Conservation (phyloP, 2,329 filamentous ascomycete genomes). For the Aspergillus quadricinctus region DNA sequence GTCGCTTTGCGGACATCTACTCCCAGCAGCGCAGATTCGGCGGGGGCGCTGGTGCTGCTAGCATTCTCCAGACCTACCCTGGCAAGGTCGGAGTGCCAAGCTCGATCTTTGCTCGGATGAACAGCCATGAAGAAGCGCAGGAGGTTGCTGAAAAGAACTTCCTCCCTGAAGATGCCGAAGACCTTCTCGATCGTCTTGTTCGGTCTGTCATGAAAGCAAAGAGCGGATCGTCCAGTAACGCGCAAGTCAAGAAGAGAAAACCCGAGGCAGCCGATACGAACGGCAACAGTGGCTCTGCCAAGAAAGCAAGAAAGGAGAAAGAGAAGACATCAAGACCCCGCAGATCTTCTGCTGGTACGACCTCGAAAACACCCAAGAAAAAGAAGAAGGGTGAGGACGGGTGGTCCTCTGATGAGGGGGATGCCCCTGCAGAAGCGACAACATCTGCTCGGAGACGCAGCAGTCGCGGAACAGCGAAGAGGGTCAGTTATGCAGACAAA, state of each 20-base stretch:
- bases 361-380: slow-evolving; percentile 31
- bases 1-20: slow-evolving; percentile 79
- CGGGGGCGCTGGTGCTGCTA: slow-evolving; percentile 34
- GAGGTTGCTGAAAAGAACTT: slow-evolving; percentile 83
- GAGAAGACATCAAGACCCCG: slow-evolving; percentile 26
- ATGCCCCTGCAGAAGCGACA: slow-evolving; percentile 33
- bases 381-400: slow-evolving; percentile 37
- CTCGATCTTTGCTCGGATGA: slow-evolving; percentile 70
- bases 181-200: slow-evolving; percentile 73
- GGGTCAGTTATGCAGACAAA: slow-evolving; percentile 42
- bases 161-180: slow-evolving; percentile 70
- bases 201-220: slow-evolving; percentile 62
- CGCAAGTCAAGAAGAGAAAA: slow-evolving; percentile 39
- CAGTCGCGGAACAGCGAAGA: slow-evolving; percentile 31
- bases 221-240: slow-evolving; percentile 28
- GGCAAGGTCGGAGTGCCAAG: slow-evolving; percentile 76
- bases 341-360: slow-evolving; percentile 29
- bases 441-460: slow-evolving; percentile 36
- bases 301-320: slow-evolving; percentile 32
- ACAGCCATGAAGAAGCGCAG: slow-evolving; percentile 73
- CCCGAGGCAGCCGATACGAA: slow-evolving; percentile 29
- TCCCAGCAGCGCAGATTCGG: slow-evolving; percentile 59
- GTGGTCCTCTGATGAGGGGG: slow-evolving; percentile 38
- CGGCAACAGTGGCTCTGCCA: slow-evolving; percentile 20
- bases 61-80: slow-evolving; percentile 73